Conservation (phyloP, 176 grass and related monocot species). For the Lolium multiflorum region DNA sequence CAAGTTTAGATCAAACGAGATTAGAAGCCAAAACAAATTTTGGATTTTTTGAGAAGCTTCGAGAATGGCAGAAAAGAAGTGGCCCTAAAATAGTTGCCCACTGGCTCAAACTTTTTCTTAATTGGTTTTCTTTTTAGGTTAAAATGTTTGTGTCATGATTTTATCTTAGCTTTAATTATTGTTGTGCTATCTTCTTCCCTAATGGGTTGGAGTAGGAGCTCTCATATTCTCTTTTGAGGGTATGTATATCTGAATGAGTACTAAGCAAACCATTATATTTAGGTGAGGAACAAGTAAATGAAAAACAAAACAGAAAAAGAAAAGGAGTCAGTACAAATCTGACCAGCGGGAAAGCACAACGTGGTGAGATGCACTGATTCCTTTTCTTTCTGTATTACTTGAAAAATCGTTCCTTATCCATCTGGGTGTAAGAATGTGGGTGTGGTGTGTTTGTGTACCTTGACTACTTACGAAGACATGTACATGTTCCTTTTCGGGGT, state of each 20-base stretch:
- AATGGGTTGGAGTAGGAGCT: slow-evolving; percentile 38
- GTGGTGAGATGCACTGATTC: slow-evolving; percentile 66
- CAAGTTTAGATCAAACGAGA: too few species aligned
- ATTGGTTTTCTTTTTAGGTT: slow-evolving; percentile 28
- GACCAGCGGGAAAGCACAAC: slow-evolving; percentile 65
- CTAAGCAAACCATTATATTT: slow-evolving; percentile 66
- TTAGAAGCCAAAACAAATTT: too few species aligned
- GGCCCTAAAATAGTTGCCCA: slow-evolving; percentile 1
- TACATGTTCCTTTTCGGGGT: neutral
- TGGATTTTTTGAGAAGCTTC: too few species aligned
- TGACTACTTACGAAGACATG: slow-evolving; percentile 12
- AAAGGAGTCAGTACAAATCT: slow-evolving; percentile 74
- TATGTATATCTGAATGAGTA: slow-evolving; percentile 59
- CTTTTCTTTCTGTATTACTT: slow-evolving; percentile 62
- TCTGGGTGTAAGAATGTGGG: slow-evolving; percentile 29
- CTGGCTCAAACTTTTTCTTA: slow-evolving; percentile 8
- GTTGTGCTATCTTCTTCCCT: slow-evolving; percentile 31
- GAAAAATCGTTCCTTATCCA: slow-evolving; percentile 34
- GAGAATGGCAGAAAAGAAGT: too few species aligned
- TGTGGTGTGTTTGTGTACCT: neutral
- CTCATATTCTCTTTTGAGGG: slow-evolving; percentile 50
- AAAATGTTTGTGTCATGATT: slow-evolving; percentile 2
- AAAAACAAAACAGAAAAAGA: slow-evolving; percentile 84
- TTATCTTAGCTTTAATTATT: neutral
- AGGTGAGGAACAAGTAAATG: slow-evolving; percentile 74